These are phyloP conservation scores for Paratinospora sagittata DNA, from an alignment of 164 flowering plant genomes.

Conservation along the genomic window DNA sequence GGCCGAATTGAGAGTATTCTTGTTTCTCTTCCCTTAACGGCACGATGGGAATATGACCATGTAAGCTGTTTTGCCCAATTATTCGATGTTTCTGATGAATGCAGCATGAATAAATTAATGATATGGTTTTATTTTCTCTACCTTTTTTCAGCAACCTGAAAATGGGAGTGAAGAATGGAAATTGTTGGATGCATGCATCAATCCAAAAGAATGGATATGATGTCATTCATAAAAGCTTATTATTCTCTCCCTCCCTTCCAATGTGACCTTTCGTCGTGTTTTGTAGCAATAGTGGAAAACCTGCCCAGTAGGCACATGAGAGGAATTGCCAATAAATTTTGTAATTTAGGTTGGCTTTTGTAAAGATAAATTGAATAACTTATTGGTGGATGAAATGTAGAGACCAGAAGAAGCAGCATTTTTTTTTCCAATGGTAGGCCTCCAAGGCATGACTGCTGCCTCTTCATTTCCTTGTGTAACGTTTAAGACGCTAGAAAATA, in stretches of 20 bases:
- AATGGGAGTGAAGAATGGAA: constrained; percentile 98
- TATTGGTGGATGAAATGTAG: neutral
- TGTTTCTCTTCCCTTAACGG: constrained; percentile 89
- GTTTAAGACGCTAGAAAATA: no score
- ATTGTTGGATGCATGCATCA: constrained; percentile 90
- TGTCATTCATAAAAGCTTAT: neutral
- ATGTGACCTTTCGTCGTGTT: neutral
- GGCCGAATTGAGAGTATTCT: constrained; percentile 97
- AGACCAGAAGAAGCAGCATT: neutral
- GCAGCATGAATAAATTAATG: neutral
- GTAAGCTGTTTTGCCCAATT: constrained; percentile 33
- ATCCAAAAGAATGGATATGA: constrained; percentile 94
- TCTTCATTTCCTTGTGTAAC: no score
- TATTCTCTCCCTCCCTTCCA: neutral
- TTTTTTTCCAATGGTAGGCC: no score
- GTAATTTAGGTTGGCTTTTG: neutral
- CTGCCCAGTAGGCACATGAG: neutral
- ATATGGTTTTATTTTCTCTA: neutral
- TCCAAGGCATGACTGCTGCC: no score
- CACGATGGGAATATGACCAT: constrained; percentile 97
- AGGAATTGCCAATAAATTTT: neutral
- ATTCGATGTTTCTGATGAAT: neutral
- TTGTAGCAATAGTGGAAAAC: constrained; percentile 8
- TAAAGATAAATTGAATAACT: neutral
- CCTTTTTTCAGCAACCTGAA: constrained; percentile 66